Conservation (phyloP, 768 basidiomycete species). For the Hortiboletus campestris region DNA sequence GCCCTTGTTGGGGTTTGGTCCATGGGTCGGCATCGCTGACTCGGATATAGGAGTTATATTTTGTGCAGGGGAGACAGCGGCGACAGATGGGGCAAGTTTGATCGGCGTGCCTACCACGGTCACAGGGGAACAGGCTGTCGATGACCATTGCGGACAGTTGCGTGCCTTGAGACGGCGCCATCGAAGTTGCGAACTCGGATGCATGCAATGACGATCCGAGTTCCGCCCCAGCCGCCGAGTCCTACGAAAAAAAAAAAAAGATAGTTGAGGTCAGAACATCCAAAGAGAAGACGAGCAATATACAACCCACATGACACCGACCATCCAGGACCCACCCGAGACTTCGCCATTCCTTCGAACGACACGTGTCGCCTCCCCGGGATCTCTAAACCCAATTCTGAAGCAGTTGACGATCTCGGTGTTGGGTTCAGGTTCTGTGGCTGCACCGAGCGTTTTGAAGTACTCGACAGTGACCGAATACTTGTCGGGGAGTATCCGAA, state of each 20-base stretch:
- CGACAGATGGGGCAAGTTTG: constrained; percentile 65
- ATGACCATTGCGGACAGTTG: constrained; percentile 46
- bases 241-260: constrained; percentile 39
- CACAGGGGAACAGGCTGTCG: constrained; percentile 39
- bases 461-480: constrained; percentile 71
- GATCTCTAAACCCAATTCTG: constrained; percentile 68
- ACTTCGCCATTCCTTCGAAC: constrained; percentile 83
- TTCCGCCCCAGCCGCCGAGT: constrained; percentile 50
- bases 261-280: constrained; percentile 1
- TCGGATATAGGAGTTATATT: constrained; percentile 14
- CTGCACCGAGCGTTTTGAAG: constrained; percentile 69
- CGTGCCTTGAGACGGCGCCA: constrained; percentile 10
- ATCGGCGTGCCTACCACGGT: constrained; percentile 68
- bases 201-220: constrained; percentile 38
- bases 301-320: constrained; percentile 85
- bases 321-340: constrained; percentile 72
- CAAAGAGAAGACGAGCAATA: constrained; percentile 29
- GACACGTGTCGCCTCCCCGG: constrained; percentile 74
- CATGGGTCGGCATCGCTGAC: constrained; percentile 15
- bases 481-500: constrained; percentile 89
- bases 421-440: constrained; percentile 67
- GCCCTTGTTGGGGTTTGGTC: constrained; percentile 48
- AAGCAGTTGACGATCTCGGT: constrained; percentile 78
- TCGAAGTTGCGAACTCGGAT: constrained; percentile 16
- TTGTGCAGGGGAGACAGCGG: constrained; percentile 23